Percentiles rank a stretch among this genome's conserved stretches.
Conservation (phyloP, 306 rosid genomes). For the Mimosa bimucronata region DNA sequence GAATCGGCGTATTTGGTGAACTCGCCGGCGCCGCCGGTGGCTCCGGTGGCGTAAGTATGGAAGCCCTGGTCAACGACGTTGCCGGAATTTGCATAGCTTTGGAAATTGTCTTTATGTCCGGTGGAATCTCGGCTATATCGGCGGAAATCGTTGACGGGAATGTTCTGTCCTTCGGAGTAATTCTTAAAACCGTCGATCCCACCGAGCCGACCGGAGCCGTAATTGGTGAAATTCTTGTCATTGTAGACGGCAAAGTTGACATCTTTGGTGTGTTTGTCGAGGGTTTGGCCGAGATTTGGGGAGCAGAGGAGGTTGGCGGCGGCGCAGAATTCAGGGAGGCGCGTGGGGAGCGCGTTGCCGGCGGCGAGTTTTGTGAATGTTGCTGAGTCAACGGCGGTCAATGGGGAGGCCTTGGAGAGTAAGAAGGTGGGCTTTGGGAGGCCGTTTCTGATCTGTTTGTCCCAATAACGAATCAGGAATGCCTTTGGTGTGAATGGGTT, state of each 20-base stretch:
- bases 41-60: slow-evolving; percentile 64
- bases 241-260: slow-evolving; percentile 54
- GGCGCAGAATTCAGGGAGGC: slow-evolving; percentile 77
- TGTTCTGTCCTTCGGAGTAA: slow-evolving; percentile 60
- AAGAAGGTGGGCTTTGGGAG: slow-evolving; percentile 60
- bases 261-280: slow-evolving; percentile 72
- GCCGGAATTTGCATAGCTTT: slow-evolving; percentile 51
- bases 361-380: slow-evolving; percentile 67
- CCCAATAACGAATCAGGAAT: slow-evolving; percentile 78
- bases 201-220: slow-evolving; percentile 74
- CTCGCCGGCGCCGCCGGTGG: slow-evolving; percentile 74
- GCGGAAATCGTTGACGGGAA: slow-evolving; percentile 80
- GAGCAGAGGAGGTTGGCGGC: slow-evolving; percentile 83
- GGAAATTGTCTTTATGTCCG: slow-evolving; percentile 63
- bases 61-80: slow-evolving; percentile 86
- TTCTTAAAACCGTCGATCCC: slow-evolving; percentile 76
- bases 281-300: slow-evolving; percentile 56
- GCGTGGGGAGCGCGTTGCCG: slow-evolving; percentile 53
- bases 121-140: slow-evolving; percentile 81
- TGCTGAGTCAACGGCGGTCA: slow-evolving; percentile 64
- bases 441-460: slow-evolving; percentile 78
- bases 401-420: slow-evolving; percentile 77
- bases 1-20: slow-evolving; percentile 61
- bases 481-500: slow-evolving; percentile 86
- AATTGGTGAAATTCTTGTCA: slow-evolving; percentile 75